Evolutionary conservation across 169 alveolate species (phyloP).

Genomic region (Babesia caballi): DNA sequence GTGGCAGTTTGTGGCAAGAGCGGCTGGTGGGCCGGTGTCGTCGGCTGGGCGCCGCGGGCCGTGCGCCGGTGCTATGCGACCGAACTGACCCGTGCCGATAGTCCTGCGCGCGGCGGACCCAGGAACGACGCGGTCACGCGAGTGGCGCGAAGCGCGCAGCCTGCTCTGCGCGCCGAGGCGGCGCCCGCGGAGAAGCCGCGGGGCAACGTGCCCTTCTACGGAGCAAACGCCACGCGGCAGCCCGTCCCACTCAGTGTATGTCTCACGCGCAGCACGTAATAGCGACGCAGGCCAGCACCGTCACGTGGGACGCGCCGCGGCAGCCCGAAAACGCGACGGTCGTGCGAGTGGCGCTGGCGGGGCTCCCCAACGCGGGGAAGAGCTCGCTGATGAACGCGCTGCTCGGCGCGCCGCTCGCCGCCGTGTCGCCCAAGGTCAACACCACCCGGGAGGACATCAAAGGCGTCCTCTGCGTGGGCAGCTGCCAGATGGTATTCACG

Average conservation of each 20-base stretch:
- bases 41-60: not conserved
- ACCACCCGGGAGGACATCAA: constrained; percentile 78
- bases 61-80: not conserved
- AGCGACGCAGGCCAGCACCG: constrained; percentile 61
- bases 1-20: not conserved
- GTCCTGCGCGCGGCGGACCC: not conserved
- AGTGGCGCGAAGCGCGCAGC: not conserved
- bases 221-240: constrained; percentile 49
- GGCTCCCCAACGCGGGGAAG: constrained; percentile 86
- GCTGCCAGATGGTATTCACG: constrained; percentile 77
- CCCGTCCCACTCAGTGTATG: constrained; percentile 60
- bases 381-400: constrained; percentile 81
- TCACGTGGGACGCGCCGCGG: constrained; percentile 67
- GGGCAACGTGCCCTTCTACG: constrained; percentile 49
- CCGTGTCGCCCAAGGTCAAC: constrained; percentile 86
- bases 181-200: not conserved
- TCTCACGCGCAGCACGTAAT: not conserved
- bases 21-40: not conserved
- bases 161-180: not conserved
- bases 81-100: not conserved
- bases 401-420: constrained; percentile 73
- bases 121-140: constrained; percentile 17
- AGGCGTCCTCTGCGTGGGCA: constrained; percentile 72
- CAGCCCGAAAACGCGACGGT: constrained; percentile 67
- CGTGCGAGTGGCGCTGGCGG: constrained; percentile 75